Evolutionary conservation across 805 yeast genomes (phyloP).

Genomic region (Kregervanrija delftensis): DNA sequence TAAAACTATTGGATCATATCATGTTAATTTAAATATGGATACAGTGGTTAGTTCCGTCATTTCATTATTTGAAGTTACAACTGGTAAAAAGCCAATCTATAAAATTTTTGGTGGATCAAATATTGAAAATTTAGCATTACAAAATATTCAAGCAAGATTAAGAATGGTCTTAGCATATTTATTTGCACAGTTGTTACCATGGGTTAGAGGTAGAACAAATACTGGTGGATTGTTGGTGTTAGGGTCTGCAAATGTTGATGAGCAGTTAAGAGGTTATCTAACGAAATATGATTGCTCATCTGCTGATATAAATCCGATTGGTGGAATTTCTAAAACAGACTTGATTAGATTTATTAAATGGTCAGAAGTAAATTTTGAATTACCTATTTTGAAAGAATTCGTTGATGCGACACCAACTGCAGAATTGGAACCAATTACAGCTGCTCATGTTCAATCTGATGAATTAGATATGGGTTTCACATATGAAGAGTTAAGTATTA

Average conservation of each 20-base stretch:
- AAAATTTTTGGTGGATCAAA: slow-evolving; percentile 91
- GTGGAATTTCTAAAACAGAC: slow-evolving; percentile 96
- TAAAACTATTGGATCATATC: slow-evolving; percentile 74
- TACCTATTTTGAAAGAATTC: slow-evolving; percentile 75
- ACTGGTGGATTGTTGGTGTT: slow-evolving; percentile 81
- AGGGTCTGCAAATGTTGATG: slow-evolving; percentile 97
- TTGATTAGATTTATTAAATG: slow-evolving; percentile 78
- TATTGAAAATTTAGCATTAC: slow-evolving; percentile 88
- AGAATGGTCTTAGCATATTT: slow-evolving; percentile 92
- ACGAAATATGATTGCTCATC: slow-evolving; percentile 97
- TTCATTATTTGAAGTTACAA: slow-evolving; percentile 74
- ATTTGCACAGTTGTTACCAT: slow-evolving; percentile 91
- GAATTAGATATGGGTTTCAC: slow-evolving; percentile 99
- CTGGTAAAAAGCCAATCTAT: slow-evolving; percentile 84
- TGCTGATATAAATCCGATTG: slow-evolving; percentile 97
- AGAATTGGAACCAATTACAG: slow-evolving; percentile 93
- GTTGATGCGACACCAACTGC: slow-evolving; percentile 95
- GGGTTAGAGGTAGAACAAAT: slow-evolving; percentile 70
- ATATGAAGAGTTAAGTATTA: slow-evolving; percentile 84
- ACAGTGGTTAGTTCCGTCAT: slow-evolving; percentile 67
- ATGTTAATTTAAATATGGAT: slow-evolving; percentile 90
- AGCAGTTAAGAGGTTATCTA: slow-evolving; percentile 88
- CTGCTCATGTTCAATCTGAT: slow-evolving; percentile 88
- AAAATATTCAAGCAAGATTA: slow-evolving; percentile 92
- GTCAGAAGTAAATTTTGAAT: slow-evolving; percentile 59